Conservation (phyloP, 352 stramenopile species). For the Phytopythium vexans region DNA sequence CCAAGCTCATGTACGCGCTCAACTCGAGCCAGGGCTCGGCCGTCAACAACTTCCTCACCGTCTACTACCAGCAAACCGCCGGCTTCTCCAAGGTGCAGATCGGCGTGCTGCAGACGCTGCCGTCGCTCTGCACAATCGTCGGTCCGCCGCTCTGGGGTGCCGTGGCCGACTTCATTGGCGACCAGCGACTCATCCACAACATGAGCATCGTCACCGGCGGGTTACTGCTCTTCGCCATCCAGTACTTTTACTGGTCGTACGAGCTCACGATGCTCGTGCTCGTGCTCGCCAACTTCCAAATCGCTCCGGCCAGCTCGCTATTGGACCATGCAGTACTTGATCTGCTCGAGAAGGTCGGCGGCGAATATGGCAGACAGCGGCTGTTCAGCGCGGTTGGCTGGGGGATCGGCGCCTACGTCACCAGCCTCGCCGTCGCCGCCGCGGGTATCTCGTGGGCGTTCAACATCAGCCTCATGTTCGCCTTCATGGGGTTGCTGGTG, state of each 20-base stretch:
- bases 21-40: constrained; percentile 54
- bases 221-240: constrained; percentile 55
- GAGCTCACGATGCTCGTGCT: constrained; percentile 39
- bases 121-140: constrained; percentile 55
- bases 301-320: constrained; percentile 43
- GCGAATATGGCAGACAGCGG: constrained; percentile 78
- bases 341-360: constrained; percentile 60
- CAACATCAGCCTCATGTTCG: constrained; percentile 53
- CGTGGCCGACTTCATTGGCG: constrained; percentile 50
- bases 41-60: constrained; percentile 63
- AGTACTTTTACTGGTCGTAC: constrained; percentile 47
- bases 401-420: constrained; percentile 49
- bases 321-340: constrained; percentile 66
- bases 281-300: constrained; percentile 50
- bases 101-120: constrained; percentile 60
- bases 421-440: constrained; percentile 44
- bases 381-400: constrained; percentile 71
- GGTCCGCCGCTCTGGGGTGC: constrained; percentile 65
- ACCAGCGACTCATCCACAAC: constrained; percentile 60
- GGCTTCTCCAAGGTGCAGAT: constrained; percentile 73
- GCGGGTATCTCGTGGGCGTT: constrained; percentile 65
- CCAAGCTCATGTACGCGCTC: constrained; percentile 76
- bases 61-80: constrained; percentile 61
- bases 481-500: constrained; percentile 47
- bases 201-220: constrained; percentile 47